Percentiles rank a stretch among this genome's conserved stretches.
Conservation (phyloP, 306 rosid species). For the Quillaja saponaria region DNA sequence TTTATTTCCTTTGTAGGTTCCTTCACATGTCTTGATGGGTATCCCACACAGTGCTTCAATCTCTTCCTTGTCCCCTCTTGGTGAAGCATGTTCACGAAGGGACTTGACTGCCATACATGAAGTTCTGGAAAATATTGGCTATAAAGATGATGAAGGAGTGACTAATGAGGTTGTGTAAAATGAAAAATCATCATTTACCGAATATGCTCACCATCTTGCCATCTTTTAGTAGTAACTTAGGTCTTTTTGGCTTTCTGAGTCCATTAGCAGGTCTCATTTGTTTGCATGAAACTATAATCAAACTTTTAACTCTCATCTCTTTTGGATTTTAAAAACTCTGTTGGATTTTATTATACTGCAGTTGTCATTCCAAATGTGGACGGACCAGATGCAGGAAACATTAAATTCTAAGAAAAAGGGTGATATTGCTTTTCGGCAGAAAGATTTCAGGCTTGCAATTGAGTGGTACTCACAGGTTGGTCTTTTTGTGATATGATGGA, state of each 20-base stretch:
- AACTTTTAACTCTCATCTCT: neutral
- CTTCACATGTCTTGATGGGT: constrained; percentile 75
- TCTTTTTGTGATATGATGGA: constrained; percentile 24
- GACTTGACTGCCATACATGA: constrained; percentile 80
- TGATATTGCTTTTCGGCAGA: constrained; percentile 63
- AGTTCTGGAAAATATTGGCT: constrained; percentile 65
- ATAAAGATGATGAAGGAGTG: constrained; percentile 81
- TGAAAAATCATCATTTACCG: constrained; percentile 9
- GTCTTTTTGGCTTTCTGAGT: neutral
- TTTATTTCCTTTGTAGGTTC: constrained; percentile 47
- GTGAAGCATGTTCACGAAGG: constrained; percentile 83
- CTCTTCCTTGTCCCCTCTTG: constrained; percentile 64
- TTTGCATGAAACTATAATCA: neutral
- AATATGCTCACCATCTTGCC: neutral
- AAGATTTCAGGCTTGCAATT: constrained; percentile 60
- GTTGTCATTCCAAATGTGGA: constrained; percentile 89
- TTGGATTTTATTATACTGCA: constrained; percentile 33
- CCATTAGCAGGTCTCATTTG: neutral
- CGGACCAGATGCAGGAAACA: constrained; percentile 79
- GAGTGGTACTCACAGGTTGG: constrained; percentile 71
- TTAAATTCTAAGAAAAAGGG: constrained; percentile 74
- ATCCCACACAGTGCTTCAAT: constrained; percentile 52
- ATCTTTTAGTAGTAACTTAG: neutral
- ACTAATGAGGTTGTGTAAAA: constrained; percentile 59
- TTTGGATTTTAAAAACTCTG: neutral